phyloP scores from a whole-genome alignment of 2,329 filamentous ascomycete species.

The Thielaviopsis musarum region DNA sequence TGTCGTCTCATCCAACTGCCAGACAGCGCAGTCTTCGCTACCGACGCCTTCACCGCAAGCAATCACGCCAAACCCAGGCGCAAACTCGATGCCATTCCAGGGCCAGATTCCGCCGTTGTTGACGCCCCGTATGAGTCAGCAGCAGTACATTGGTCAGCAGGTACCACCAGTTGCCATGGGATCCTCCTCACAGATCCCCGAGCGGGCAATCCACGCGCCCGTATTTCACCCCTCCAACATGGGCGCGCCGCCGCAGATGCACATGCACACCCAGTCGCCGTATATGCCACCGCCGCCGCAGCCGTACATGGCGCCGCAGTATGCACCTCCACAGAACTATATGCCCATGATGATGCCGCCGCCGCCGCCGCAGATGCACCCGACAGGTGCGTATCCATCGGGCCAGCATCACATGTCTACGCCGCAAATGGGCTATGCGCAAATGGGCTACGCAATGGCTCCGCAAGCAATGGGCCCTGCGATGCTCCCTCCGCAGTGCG shows the following conservation, averaged over 20 bases:
- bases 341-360: not conserved
- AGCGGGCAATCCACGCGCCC: slow-evolving; percentile 77
- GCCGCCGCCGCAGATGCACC: not conserved
- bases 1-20: not conserved
- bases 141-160: not conserved
- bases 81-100: not conserved
- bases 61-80: slow-evolving; percentile 34
- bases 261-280: slow-evolving; percentile 20
- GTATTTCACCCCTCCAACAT: slow-evolving; percentile 53
- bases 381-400: not conserved
- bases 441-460: not conserved
- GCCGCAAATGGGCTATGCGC: not conserved
- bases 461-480: too few relatives aligned
- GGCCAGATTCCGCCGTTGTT: not conserved
- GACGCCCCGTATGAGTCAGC: too few relatives aligned
- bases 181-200: slow-evolving; percentile 66
- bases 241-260: slow-evolving; percentile 39
- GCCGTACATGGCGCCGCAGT: slow-evolving; percentile 15
- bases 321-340: not conserved
- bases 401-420: not conserved
- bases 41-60: not conserved
- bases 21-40: not conserved
- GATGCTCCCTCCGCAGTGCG: not conserved
- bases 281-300: slow-evolving; percentile 25
- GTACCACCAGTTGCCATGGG: slow-evolving; percentile 27